Evolutionary conservation across 305 asterid species (phyloP).

Genomic region (Lippia alba): DNA sequence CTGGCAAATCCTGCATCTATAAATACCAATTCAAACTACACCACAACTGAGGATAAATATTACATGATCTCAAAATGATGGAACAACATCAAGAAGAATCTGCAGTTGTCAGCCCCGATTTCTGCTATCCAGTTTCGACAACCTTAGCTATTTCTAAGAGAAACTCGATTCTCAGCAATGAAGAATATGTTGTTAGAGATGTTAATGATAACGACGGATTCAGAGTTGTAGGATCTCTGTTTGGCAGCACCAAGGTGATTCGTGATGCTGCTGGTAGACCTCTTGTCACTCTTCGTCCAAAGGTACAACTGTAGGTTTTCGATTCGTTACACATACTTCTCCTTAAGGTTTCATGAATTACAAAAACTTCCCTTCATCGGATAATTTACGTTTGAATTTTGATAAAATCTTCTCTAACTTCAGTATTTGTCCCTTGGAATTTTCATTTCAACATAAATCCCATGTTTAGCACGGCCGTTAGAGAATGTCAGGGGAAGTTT

Average conservation of each 20-base stretch:
- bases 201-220: constrained; percentile 36
- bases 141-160: constrained; percentile 28
- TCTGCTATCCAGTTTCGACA: constrained; percentile 10
- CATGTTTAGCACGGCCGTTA: too few relatives aligned
- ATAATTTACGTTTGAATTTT: background rate
- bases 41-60: background rate
- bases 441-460: too few relatives aligned
- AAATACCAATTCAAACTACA: background rate
- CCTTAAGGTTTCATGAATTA: too few relatives aligned
- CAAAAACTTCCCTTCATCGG: too few relatives aligned
- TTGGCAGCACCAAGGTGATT: background rate
- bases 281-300: constrained; percentile 23
- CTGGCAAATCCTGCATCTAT: too few relatives aligned
- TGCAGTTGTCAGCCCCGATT: constrained; percentile 30
- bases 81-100: background rate
- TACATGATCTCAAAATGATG: constrained; percentile 4
- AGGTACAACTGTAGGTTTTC: constrained; percentile 29
- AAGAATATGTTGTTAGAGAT: constrained; percentile 20
- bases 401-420: too few relatives aligned
- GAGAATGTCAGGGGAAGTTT: too few relatives aligned
- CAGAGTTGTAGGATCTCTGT: constrained; percentile 17
- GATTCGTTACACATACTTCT: too few relatives aligned
- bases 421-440: too few relatives aligned
- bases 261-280: constrained; percentile 37
- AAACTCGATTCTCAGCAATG: constrained; percentile 5